Evolutionary conservation across 805 yeast species (phyloP).

Genomic region (Torulaspora quercuum): DNA sequence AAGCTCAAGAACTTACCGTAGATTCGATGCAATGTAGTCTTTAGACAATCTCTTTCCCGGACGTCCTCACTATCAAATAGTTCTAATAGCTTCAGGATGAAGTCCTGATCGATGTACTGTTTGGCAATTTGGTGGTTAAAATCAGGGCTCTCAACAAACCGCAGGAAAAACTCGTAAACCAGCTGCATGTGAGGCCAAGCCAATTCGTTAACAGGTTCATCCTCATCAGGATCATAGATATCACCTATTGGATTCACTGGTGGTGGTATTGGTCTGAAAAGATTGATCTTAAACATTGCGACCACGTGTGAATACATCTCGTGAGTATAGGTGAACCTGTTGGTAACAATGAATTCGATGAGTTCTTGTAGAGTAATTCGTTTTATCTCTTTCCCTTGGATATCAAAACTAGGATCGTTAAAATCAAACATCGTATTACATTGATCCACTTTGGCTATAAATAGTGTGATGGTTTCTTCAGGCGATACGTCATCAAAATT

Average conservation of each 20-base stretch:
- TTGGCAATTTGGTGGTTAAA: constrained; percentile 91
- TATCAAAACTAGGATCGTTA: constrained; percentile 86
- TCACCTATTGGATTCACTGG: constrained; percentile 98
- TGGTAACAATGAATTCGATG: constrained; percentile 78
- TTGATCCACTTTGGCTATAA: constrained; percentile 85
- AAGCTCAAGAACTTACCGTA: constrained; percentile 91
- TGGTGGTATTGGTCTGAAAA: constrained; percentile 96
- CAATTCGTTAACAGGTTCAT: constrained; percentile 92
- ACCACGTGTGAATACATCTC: constrained; percentile 87
- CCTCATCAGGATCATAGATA: constrained; percentile 96
- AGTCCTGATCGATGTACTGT: constrained; percentile 88
- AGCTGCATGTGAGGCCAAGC: constrained; percentile 99
- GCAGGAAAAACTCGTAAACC: constrained; percentile 87
- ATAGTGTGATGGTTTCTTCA: constrained; percentile 67
- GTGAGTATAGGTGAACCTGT: constrained; percentile 81
- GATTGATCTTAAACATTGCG: constrained; percentile 80
- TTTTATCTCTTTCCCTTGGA: constrained; percentile 89
- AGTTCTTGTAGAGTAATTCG: constrained; percentile 83
- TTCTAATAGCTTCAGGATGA: constrained; percentile 75
- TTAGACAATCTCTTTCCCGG: constrained; percentile 89
- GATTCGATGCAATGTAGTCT: constrained; percentile 91
- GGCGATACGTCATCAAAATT: constrained; percentile 83
- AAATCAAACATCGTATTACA: constrained; percentile 94
- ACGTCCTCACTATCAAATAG: constrained; percentile 96
- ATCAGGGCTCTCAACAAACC: constrained; percentile 92